These are phyloP conservation scores for Stipa capillata DNA, from an alignment of 176 grass and related monocot genomes.

Conservation along the genomic window DNA sequence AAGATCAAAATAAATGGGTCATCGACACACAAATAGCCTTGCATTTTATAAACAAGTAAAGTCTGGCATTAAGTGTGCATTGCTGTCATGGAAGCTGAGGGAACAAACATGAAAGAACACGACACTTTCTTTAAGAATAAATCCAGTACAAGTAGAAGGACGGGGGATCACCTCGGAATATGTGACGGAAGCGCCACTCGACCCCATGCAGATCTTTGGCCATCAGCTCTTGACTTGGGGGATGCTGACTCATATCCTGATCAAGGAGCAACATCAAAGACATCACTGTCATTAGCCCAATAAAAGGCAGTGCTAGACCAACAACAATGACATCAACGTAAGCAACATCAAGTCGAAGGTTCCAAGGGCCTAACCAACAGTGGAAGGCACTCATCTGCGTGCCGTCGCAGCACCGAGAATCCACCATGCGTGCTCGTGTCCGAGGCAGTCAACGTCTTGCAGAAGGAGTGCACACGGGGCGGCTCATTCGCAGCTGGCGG, in stretches of 20 bases:
- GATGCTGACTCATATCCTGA: slow-evolving; percentile 83
- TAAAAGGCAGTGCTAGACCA: background rate
- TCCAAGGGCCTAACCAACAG: slow-evolving; percentile 47
- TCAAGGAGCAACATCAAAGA: slow-evolving; percentile 16
- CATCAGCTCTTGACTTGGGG: slow-evolving; percentile 78
- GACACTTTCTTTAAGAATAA: background rate
- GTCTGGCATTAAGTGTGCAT: background rate
- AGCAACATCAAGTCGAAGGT: background rate
- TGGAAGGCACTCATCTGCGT: slow-evolving; percentile 90
- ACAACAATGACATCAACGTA: background rate
- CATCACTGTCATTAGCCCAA: background rate
- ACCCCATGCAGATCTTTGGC: slow-evolving; percentile 80
- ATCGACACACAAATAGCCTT: background rate
- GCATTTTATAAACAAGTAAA: background rate
- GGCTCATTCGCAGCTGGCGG: slow-evolving; percentile 12
- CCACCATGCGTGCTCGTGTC: slow-evolving; percentile 92
- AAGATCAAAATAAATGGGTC: slow-evolving; percentile 6
- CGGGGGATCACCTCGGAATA: slow-evolving; percentile 67
- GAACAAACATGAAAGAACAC: background rate
- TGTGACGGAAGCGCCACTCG: slow-evolving; percentile 92
- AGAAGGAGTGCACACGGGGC: slow-evolving; percentile 64
- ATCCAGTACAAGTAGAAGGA: background rate
- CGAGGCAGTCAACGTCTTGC: slow-evolving; percentile 92
- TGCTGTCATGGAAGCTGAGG: background rate
- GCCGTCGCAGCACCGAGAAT: slow-evolving; percentile 78